Evolutionary conservation across 2,329 filamentous ascomycete genomes (phyloP), one percentile per base, ranked within the genome.

Genomic region (Penicillium brevicompactum): DNA sequence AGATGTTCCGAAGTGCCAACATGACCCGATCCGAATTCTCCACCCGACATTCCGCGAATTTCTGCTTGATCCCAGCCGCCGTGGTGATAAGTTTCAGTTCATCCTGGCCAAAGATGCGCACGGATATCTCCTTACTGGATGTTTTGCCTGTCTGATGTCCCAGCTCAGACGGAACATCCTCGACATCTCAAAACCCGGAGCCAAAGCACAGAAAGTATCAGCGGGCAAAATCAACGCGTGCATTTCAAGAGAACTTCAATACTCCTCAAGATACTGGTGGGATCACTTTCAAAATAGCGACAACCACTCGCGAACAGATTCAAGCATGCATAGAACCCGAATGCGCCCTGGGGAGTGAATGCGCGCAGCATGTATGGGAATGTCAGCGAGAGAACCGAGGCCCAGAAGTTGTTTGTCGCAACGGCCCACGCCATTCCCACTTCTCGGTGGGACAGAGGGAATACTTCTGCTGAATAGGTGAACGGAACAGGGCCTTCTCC

Each of bases 281-380:
- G 31, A 21, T 31, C 44, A 46, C 24, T 46, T 46, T 10, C 5
- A 46, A 32, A 46, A 46, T 3, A 46, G 44, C 24, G 22, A 14
- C n/a, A 13, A 31, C 22, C n/a, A 46, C 22, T 46, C 5, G 44
- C 22, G 44, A 32, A 32, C 4, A 32, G 22, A 46, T 87, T 88
- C 14, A 87, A 70, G 0, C 71, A 80, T 2, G 70, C 68, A 49
- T 87, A 87, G 67, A 86, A 84, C 8, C 82, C 79, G 57, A 86
- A 86, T 0, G 82, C 80, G 2, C 79, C 80, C 4, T 74, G 74
- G 0, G 78, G 71, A 4, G 69, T 76, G 58, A 83, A 73, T 4
- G 73, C 76, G n/a, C 62, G 67, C 9, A 78, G 66, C 46, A 78
- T 73, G 16, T 70, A 68, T 4, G 77, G 77, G 58, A 77, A 79